A percentile compares a stretch with the other conserved stretches of the same genome.
Conservation (phyloP, 306 rosid species). For the Sesbania bispinosa region DNA sequence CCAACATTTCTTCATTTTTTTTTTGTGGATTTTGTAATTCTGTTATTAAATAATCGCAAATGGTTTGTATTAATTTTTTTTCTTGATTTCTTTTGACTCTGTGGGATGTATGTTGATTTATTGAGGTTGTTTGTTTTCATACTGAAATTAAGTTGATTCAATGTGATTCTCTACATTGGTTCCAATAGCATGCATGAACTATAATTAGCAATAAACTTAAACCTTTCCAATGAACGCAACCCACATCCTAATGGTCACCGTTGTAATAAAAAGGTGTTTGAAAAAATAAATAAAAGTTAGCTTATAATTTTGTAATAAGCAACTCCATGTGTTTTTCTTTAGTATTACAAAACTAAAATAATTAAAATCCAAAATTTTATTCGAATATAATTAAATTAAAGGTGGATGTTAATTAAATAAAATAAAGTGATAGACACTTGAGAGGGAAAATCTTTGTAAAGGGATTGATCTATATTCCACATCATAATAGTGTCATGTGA, state of each 20-base stretch:
- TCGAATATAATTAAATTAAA: background rate
- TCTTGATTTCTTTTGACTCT: background rate
- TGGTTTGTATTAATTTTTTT: slow-evolving; percentile 9
- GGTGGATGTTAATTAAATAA: background rate
- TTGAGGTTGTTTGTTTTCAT: slow-evolving; percentile 2
- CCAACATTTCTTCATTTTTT: background rate
- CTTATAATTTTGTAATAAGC: background rate
- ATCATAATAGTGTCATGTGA: no score
- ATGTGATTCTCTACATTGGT: background rate
- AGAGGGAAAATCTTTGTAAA: background rate
- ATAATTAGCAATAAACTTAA: no score
- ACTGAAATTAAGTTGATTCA: background rate
- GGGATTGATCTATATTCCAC: background rate
- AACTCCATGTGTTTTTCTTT: no score
- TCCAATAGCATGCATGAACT: no score
- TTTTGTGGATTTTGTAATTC: slow-evolving; percentile 7
- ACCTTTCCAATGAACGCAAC: no score
- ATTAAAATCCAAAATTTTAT: no score
- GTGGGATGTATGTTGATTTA: slow-evolving; percentile 1
- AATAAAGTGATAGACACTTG: background rate
- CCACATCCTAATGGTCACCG: no score
- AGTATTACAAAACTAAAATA: background rate
- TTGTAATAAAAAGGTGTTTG: no score
- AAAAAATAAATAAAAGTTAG: background rate
- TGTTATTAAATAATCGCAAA: background rate